Percentiles rank a stretch among this genome's conserved stretches.
Evolutionary conservation across 768 basidiomycete genomes (phyloP).

Genomic region (Xerocomus spinulosus): DNA sequence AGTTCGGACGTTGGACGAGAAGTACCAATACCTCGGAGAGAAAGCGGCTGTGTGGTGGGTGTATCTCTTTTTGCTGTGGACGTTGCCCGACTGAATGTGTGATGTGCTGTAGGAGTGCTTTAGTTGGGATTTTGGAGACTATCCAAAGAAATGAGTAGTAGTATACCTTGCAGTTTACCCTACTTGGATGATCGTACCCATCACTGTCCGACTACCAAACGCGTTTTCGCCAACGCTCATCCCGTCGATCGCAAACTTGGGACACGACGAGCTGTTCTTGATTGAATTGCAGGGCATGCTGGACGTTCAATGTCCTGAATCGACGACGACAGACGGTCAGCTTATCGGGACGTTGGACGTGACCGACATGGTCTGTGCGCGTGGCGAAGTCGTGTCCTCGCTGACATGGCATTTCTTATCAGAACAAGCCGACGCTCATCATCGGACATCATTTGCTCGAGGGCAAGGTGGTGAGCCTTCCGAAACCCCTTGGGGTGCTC

Average conservation of each 20-base stretch:
- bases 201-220: slow-evolving; percentile 38
- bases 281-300: slow-evolving; percentile 87
- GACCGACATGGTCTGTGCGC: slow-evolving; percentile 51
- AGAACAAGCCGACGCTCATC: slow-evolving; percentile 75
- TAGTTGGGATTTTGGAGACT: slow-evolving; percentile 66
- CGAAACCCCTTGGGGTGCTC: slow-evolving; percentile 81
- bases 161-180: too few relatives aligned
- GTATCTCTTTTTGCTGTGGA: background rate
- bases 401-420: slow-evolving; percentile 1
- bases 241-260: slow-evolving; percentile 62
- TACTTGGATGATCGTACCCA: slow-evolving; percentile 74
- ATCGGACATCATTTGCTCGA: slow-evolving; percentile 92
- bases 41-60: slow-evolving; percentile 72
- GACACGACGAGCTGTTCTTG: slow-evolving; percentile 74
- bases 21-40: slow-evolving; percentile 49
- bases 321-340: slow-evolving; percentile 56
- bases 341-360: slow-evolving; percentile 75
- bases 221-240: slow-evolving; percentile 45
- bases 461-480: slow-evolving; percentile 69
- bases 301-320: slow-evolving; percentile 54
- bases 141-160: slow-evolving; percentile 5
- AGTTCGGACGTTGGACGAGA: slow-evolving; percentile 57
- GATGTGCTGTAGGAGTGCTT: slow-evolving; percentile 51
- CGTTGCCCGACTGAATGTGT: too few relatives aligned
- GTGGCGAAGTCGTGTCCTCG: background rate